phyloP scores from a whole-genome alignment of 768 basidiomycete species.

The Cystofilobasidium ferigula region DNA sequence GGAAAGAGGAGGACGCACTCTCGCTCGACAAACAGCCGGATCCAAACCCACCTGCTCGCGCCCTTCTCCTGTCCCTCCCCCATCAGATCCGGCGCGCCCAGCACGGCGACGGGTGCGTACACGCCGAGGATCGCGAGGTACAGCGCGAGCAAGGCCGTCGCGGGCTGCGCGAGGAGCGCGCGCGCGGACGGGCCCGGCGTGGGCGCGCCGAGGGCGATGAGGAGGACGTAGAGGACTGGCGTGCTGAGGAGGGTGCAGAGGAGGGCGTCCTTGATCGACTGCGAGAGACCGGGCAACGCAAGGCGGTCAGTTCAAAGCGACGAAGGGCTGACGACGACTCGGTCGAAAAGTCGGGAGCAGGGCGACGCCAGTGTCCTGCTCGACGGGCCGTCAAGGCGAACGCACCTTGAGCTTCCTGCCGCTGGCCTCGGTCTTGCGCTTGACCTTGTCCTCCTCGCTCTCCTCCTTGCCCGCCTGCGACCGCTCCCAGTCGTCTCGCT shows the following conservation, averaged over 20 bases:
- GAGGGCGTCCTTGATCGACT: not conserved
- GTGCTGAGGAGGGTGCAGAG: slow-evolving; percentile 50
- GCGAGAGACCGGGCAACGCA: slow-evolving; percentile 39
- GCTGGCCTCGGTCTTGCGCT: slow-evolving; percentile 7
- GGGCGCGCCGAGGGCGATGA: slow-evolving; percentile 11
- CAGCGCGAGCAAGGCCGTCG: slow-evolving; percentile 57
- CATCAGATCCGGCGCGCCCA: slow-evolving; percentile 52
- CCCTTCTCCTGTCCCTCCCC: slow-evolving; percentile 41
- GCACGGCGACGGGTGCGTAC: slow-evolving; percentile 57
- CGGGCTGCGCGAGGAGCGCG: slow-evolving; percentile 1
- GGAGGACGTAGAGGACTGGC: slow-evolving; percentile 41
- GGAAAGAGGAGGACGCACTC: slow-evolving; percentile 48
- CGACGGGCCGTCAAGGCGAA: slow-evolving; percentile 13
- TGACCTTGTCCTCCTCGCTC: slow-evolving; percentile 11
- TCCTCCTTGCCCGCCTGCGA: not conserved
- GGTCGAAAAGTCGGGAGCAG: slow-evolving; percentile 34
- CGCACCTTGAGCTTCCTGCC: slow-evolving; percentile 19
- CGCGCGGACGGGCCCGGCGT: not conserved
- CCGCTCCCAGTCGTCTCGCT: slow-evolving; percentile 3
- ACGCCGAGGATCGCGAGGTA: slow-evolving; percentile 56
- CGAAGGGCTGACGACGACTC: slow-evolving; percentile 35
- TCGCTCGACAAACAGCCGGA: slow-evolving; percentile 67
- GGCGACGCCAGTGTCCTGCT: not conserved
- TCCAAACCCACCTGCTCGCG: slow-evolving; percentile 50
- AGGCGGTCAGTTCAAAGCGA: slow-evolving; percentile 29